A percentile compares a stretch with the other conserved stretches of the same genome.
Evolutionary conservation across 805 yeast genomes (phyloP).

Genomic region (Peterozyma toletana): DNA sequence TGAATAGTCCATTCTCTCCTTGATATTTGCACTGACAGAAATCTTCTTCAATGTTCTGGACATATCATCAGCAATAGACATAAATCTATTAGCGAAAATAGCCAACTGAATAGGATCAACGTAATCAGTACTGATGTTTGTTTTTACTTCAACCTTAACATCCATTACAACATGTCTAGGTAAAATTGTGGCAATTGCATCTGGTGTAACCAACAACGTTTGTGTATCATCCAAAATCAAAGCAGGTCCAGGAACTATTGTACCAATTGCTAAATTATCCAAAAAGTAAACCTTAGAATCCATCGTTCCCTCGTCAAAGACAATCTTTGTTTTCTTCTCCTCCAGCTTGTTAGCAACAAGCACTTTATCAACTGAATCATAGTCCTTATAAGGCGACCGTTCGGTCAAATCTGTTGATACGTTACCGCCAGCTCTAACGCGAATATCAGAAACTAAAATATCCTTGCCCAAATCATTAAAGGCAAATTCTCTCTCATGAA

Average conservation of each 20-base stretch:
- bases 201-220: conserved; percentile 19
- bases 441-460: conserved; percentile 21
- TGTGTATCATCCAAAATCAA: conserved; percentile 20
- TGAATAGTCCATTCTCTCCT: conserved; percentile 22
- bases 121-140: conserved; percentile 15
- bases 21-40: conserved; percentile 21
- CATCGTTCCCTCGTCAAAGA: conserved; percentile 17
- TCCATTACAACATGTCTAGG: conserved; percentile 18
- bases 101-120: conserved; percentile 21
- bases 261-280: conserved; percentile 15
- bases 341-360: conserved; percentile 10
- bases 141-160: conserved; percentile 9
- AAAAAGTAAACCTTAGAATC: conserved; percentile 15
- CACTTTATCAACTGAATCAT: conserved; percentile 6
- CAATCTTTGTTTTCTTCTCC: conserved; percentile 1
- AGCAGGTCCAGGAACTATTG: conserved; percentile 18
- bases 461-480: conserved; percentile 19
- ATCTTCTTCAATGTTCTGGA: conserved; percentile 20
- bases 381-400: conserved; percentile 18
- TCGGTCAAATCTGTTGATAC: conserved; percentile 13
- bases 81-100: conserved; percentile 21
- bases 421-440: conserved; percentile 24
- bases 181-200: conserved; percentile 15
- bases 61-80: conserved; percentile 26
- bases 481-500: conserved; percentile 25